Evolutionary conservation across 305 asterid genomes (phyloP).

Genomic region (Coffea humblotiana): DNA sequence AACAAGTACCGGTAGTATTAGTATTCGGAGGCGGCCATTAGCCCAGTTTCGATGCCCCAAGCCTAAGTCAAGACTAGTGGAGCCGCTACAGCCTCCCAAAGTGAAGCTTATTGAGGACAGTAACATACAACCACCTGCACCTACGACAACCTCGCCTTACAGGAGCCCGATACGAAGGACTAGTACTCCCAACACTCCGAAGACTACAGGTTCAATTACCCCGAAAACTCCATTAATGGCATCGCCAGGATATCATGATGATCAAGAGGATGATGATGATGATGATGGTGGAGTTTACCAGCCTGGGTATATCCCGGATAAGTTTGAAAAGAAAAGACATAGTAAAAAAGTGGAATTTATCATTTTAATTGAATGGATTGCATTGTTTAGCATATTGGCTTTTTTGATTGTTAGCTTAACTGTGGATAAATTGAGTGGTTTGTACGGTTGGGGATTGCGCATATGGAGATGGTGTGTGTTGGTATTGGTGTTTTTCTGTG

Average conservation of each 20-base stretch:
- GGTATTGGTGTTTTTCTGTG: conserved; percentile 55
- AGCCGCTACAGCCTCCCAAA: conserved; percentile 44
- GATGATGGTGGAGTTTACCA: conserved; percentile 56
- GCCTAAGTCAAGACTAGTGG: conserved; percentile 65
- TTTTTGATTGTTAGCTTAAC: conserved; percentile 48
- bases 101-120: conserved; percentile 27
- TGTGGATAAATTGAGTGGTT: conserved; percentile 25
- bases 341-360: conserved; percentile 38
- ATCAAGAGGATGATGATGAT: conserved; percentile 40
- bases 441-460: conserved; percentile 38
- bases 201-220: conserved; percentile 47
- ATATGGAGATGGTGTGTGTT: conserved; percentile 66
- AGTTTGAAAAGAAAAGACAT: conserved; percentile 9
- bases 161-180: neutral
- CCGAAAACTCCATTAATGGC: conserved; percentile 60
- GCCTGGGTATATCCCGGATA: conserved; percentile 7
- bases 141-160: conserved; percentile 26
- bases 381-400: conserved; percentile 43
- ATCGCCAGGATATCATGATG: conserved; percentile 36
- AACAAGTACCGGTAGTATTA: conserved; percentile 13
- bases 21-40: conserved; percentile 24
- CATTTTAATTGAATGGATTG: conserved; percentile 55
- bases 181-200: neutral
- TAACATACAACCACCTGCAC: conserved; percentile 21
- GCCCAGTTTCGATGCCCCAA: conserved; percentile 34